These are phyloP conservation scores for Tricholoma hemisulphureum DNA, from an alignment of 768 basidiomycete species.

Conservation along the genomic window DNA sequence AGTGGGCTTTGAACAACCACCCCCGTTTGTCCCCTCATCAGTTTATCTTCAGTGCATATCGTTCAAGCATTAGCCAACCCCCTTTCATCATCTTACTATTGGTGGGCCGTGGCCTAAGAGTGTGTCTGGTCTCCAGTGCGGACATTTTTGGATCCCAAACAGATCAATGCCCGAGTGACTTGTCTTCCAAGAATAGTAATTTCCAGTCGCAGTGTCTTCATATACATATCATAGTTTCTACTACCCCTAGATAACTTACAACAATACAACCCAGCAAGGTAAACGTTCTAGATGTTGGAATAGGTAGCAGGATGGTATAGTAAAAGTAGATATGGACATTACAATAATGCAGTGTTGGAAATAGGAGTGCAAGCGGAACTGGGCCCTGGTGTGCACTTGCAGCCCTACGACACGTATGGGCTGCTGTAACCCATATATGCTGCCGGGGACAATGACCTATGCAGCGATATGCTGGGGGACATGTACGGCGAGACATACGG, in stretches of 20 bases:
- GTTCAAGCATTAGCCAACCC: too few species aligned
- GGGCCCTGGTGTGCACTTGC: not conserved
- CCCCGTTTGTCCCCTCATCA: too few species aligned
- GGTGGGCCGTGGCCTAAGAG: too few species aligned
- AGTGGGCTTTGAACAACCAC: too few species aligned
- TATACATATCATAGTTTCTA: too few species aligned
- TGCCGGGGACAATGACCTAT: conserved; percentile 7
- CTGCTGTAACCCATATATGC: conserved; percentile 6
- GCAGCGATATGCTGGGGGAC: conserved; percentile 11
- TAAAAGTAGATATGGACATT: not conserved
- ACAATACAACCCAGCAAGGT: not conserved
- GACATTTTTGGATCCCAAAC: too few species aligned
- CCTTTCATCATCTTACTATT: too few species aligned
- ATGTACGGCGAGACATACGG: conserved; percentile 15
- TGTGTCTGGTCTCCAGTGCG: too few species aligned
- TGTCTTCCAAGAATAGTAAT: too few species aligned
- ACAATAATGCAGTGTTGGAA: not conserved
- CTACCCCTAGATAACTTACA: not conserved
- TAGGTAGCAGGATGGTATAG: not conserved
- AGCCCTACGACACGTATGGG: conserved; percentile 1
- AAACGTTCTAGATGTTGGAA: not conserved
- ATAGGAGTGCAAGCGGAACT: not conserved
- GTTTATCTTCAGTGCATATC: too few species aligned
- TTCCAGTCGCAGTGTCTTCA: too few species aligned
- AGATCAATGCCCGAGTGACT: too few species aligned